A percentile compares a stretch with the other conserved stretches of the same genome.
phyloP scores from a whole-genome alignment of 1,284 basidiomycete species.

The Peniophora sp. region DNA sequence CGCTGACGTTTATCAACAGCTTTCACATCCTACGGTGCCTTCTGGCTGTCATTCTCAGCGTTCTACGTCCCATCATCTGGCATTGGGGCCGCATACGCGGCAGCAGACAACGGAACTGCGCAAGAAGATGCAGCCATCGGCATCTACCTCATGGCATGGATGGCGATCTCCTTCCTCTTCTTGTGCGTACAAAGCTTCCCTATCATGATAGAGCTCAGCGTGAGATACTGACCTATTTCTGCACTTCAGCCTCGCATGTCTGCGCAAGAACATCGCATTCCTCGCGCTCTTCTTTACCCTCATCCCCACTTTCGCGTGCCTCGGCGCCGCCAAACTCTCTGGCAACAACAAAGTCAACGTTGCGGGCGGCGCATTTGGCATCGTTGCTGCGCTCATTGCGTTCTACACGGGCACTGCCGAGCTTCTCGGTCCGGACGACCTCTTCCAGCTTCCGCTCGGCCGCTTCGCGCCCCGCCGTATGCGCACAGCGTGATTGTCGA shows the following conservation, averaged over 20 bases:
- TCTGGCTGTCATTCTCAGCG: conserved; percentile 75
- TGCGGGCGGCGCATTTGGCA: conserved; percentile 64
- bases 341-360: conserved; percentile 17
- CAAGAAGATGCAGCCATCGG: conserved; percentile 55
- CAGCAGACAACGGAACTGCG: conserved; percentile 12
- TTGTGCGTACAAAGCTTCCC: conserved; percentile 32
- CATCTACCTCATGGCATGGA: conserved; percentile 64
- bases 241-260: conserved; percentile 51
- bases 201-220: too few species aligned
- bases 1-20: conserved; percentile 30
- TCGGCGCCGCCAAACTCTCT: conserved; percentile 34
- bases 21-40: conserved; percentile 77
- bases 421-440: conserved; percentile 43
- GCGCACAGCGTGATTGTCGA: too few species aligned
- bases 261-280: conserved; percentile 62
- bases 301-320: conserved; percentile 51
- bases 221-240: too few species aligned
- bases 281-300: conserved; percentile 70
- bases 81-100: conserved; percentile 43
- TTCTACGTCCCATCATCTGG: conserved; percentile 60
- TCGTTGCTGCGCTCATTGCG: conserved; percentile 60
- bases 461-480: conserved; percentile 12
- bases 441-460: conserved; percentile 45
- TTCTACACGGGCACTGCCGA: conserved; percentile 61
- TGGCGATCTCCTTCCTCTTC: conserved; percentile 60